phyloP scores from a whole-genome alignment of 2,329 filamentous ascomycete genomes.

The Penicillium sp. region DNA sequence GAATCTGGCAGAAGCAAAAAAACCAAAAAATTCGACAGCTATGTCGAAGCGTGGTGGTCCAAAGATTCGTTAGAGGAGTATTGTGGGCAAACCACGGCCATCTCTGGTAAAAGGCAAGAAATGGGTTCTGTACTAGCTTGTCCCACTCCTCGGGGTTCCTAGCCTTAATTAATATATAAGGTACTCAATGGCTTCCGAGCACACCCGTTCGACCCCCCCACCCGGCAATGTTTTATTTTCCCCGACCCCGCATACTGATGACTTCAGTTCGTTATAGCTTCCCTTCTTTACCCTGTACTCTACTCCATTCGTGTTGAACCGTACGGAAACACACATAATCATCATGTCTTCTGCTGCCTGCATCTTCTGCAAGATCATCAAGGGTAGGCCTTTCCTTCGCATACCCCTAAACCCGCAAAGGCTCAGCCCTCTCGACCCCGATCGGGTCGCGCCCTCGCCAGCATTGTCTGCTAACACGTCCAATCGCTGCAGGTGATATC shows the following conservation, averaged over 20 bases:
- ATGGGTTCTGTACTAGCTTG: constrained; percentile 69
- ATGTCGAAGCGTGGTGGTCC: constrained; percentile 46
- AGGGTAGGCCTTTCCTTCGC: constrained; percentile 56
- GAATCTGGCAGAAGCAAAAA: constrained; percentile 29
- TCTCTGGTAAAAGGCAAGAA: constrained; percentile 80
- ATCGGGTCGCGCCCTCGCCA: neutral
- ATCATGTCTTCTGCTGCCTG: constrained; percentile 59
- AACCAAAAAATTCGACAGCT: constrained; percentile 42
- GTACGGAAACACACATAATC: neutral
- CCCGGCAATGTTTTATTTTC: constrained; percentile 7
- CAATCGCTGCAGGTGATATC: constrained; percentile 70
- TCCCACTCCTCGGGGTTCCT: constrained; percentile 59
- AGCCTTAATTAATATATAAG: constrained; percentile 7
- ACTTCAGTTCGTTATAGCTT: constrained; percentile 10
- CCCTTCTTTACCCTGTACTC: neutral
- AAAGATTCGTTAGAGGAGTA: constrained; percentile 61
- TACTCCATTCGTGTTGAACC: neutral
- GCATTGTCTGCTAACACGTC: constrained; percentile 2
- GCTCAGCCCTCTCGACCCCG: neutral
- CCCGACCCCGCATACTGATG: constrained; percentile 19
- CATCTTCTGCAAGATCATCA: constrained; percentile 98
- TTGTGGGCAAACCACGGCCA: constrained; percentile 66
- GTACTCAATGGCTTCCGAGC: neutral
- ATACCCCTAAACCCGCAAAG: neutral
- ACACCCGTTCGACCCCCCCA: constrained; percentile 31